Evolutionary conservation across 768 basidiomycete genomes (phyloP).

Genomic region (Flagelloscypha sp.): DNA sequence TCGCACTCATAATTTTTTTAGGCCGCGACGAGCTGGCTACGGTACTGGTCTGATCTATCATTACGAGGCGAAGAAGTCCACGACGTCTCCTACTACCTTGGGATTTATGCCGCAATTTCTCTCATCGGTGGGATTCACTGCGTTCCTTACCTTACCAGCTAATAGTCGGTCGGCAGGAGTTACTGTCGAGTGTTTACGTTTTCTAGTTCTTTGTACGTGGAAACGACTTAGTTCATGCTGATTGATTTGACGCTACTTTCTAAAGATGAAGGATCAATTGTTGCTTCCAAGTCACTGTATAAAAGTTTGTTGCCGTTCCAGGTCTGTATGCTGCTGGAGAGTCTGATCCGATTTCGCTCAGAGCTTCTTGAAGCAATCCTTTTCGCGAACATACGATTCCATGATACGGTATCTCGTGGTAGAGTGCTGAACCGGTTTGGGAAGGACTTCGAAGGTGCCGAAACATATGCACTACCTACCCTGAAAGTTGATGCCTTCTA

Average conservation of each 20-base stretch:
- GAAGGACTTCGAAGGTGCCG: conserved; percentile 65
- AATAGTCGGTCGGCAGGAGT: conserved; percentile 26
- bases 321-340: background rate
- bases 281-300: conserved; percentile 51
- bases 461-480: too few relatives aligned
- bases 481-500: too few relatives aligned
- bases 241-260: conserved; percentile 6
- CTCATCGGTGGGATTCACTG: background rate
- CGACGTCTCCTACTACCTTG: conserved; percentile 44
- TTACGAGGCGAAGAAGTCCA: too few relatives aligned
- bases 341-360: conserved; percentile 7
- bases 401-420: conserved; percentile 58
- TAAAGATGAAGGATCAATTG: conserved; percentile 48
- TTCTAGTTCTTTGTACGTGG: conserved; percentile 48
- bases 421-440: conserved; percentile 54
- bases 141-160: conserved; percentile 1
- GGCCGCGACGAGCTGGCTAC: too few relatives aligned
- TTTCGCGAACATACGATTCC: conserved; percentile 60
- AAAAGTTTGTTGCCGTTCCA: conserved; percentile 36
- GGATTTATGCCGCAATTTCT: conserved; percentile 43
- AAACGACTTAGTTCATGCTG: background rate
- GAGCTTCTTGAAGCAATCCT: conserved; percentile 49
- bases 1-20: too few relatives aligned
- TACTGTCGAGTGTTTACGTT: conserved; percentile 35
- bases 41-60: too few relatives aligned